Evolutionary conservation across 306 rosid genomes (phyloP).

Genomic region (Purshia tridentata): DNA sequence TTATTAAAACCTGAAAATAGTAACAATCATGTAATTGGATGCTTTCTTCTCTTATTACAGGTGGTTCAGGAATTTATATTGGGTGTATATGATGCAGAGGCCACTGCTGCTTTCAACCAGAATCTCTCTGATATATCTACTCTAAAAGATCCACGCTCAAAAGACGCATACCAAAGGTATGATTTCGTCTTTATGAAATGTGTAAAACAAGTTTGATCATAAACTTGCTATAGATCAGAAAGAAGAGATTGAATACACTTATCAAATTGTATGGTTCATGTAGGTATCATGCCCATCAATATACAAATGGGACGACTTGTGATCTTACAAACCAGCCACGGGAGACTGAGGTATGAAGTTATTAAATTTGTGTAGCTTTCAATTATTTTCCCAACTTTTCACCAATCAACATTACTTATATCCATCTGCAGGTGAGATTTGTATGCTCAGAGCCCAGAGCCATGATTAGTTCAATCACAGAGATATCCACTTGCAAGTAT

Average conservation of each 20-base stretch:
- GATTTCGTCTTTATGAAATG: constrained; percentile 18
- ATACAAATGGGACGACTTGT: constrained; percentile 83
- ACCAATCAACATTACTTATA: neutral
- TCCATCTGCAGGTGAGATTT: constrained; percentile 74
- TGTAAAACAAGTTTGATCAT: neutral
- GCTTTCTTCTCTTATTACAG: constrained; percentile 41
- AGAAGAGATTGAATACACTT: constrained; percentile 4
- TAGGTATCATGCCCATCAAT: constrained; percentile 92
- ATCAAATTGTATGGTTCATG: constrained; percentile 21
- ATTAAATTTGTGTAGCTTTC: constrained; percentile 4
- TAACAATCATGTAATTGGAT: constrained; percentile 16
- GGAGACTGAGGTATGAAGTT: constrained; percentile 75
- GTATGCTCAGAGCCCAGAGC: constrained; percentile 82
- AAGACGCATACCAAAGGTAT: constrained; percentile 93
- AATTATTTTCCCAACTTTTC: constrained; percentile 14
- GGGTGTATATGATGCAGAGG: constrained; percentile 81
- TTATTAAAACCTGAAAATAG: constrained; percentile 23
- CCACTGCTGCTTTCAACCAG: constrained; percentile 70
- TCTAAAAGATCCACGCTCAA: constrained; percentile 90
- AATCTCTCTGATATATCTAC: constrained; percentile 85
- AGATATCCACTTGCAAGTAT: constrained; percentile 95
- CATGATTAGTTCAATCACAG: constrained; percentile 86
- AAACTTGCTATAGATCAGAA: neutral
- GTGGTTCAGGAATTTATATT: constrained; percentile 75
- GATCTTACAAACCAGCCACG: constrained; percentile 90